Evolutionary conservation across 192 early-diverging fungal genomes (phyloP).

Genomic region (Polychytrium aggregatum): DNA sequence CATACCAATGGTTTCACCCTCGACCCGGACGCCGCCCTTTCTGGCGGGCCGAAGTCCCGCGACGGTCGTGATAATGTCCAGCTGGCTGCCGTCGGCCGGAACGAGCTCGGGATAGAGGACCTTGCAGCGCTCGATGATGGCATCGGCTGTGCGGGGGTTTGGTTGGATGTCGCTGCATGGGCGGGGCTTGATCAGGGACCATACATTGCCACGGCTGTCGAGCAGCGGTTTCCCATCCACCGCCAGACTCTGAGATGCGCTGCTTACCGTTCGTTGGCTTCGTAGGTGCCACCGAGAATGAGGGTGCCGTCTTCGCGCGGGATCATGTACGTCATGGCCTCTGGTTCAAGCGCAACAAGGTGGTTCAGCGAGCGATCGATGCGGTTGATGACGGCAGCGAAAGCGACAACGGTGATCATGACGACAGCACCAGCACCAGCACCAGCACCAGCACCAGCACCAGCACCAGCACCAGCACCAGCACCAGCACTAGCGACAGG

Average conservation of each 20-base stretch:
- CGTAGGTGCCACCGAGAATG: constrained; percentile 63
- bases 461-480: too few relatives aligned
- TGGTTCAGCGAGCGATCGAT: too few relatives aligned
- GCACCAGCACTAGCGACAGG: too few relatives aligned
- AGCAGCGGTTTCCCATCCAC: neutral
- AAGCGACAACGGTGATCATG: too few relatives aligned
- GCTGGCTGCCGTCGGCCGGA: constrained; percentile 21
- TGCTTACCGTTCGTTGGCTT: constrained; percentile 17
- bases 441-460: too few relatives aligned
- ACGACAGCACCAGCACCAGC: too few relatives aligned
- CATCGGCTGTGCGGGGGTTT: constrained; percentile 15
- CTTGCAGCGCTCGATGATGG: constrained; percentile 29
- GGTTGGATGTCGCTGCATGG: constrained; percentile 10
- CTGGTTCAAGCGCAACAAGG: too few relatives aligned
- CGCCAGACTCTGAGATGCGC: too few relatives aligned
- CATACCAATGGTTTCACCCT: too few relatives aligned
- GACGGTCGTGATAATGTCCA: constrained; percentile 23
- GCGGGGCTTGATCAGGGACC: too few relatives aligned
- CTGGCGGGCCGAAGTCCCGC: constrained; percentile 36
- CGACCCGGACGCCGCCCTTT: constrained; percentile 29
- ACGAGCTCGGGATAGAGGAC: constrained; percentile 36
- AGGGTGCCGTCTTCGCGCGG: constrained; percentile 67
- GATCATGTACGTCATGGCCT: constrained; percentile 66
- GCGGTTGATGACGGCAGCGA: too few relatives aligned
- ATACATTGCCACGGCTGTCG: too few relatives aligned